These are phyloP conservation scores for Neurospora sp. DNA, from an alignment of 495 filamentous ascomycete genomes.

Conservation along the genomic window DNA sequence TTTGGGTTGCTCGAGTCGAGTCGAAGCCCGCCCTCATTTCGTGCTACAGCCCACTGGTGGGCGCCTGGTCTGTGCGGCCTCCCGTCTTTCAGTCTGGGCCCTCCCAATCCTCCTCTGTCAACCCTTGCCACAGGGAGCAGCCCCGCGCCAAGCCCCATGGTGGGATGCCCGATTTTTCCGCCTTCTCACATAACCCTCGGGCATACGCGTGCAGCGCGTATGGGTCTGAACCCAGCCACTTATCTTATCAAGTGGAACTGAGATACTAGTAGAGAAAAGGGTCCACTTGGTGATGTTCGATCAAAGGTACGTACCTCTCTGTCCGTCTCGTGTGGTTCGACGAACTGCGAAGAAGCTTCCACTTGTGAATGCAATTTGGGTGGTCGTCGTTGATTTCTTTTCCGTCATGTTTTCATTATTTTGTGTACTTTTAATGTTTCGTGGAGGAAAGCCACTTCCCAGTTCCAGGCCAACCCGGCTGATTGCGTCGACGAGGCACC, in stretches of 20 bases:
- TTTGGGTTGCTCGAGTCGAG: constrained; percentile 9
- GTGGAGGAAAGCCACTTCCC: not conserved
- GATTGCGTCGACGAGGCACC: not conserved
- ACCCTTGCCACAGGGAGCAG: constrained; percentile 4
- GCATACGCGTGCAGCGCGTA: not conserved
- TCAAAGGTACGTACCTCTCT: not conserved
- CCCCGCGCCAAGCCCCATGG: constrained; percentile 4
- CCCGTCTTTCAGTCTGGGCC: not conserved
- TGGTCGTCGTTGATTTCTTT: not conserved
- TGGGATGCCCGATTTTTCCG: constrained; percentile 3
- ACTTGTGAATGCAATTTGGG: not conserved
- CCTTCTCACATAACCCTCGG: not conserved
- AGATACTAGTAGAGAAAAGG: not conserved
- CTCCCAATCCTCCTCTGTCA: constrained; percentile 2
- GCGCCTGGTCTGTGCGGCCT: constrained; percentile 9
- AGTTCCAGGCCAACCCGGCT: not conserved
- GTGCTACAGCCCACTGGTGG: constrained; percentile 5
- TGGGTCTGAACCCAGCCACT: not conserved
- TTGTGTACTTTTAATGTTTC: not conserved
- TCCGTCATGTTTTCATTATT: not conserved
- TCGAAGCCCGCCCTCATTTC: constrained; percentile 17
- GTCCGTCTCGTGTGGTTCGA: not conserved
- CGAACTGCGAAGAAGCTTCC: not conserved
- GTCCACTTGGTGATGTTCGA: not conserved
- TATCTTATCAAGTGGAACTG: not conserved